A percentile compares a stretch with the other conserved stretches of the same genome.
phyloP scores from a whole-genome alignment of 495 filamentous ascomycete species.

The Xylaria bambusicola region DNA sequence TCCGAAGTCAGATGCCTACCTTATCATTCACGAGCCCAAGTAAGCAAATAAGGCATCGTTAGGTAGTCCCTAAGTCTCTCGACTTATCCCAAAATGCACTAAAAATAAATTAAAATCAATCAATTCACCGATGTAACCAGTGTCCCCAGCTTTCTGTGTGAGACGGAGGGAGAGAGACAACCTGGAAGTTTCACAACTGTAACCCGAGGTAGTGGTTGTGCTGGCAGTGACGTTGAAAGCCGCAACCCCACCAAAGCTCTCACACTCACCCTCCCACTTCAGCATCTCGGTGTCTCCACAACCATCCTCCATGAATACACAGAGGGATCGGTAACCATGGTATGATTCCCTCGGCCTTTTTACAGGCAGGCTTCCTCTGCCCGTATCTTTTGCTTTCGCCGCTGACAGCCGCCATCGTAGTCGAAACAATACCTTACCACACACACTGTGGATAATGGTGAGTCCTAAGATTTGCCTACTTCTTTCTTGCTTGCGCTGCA shows the following conservation, averaged over 20 bases:
- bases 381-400: conserved; percentile 6
- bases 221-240: too few species aligned
- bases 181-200: too few species aligned
- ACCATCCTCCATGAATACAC: background rate
- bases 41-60: too few species aligned
- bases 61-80: too few species aligned
- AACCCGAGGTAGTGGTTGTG: too few species aligned
- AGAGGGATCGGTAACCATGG: conserved; percentile 44
- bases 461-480: conserved; percentile 20
- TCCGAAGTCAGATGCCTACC: too few species aligned
- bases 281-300: background rate
- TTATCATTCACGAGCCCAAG: too few species aligned
- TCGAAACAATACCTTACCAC: conserved; percentile 97
- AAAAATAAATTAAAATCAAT: too few species aligned
- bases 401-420: conserved; percentile 46
- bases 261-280: conserved; percentile 5
- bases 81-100: too few species aligned
- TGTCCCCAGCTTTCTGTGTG: too few species aligned
- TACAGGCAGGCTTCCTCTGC: background rate
- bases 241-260: conserved; percentile 27
- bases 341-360: conserved; percentile 20
- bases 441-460: conserved; percentile 86
- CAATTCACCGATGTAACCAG: too few species aligned
- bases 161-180: too few species aligned
- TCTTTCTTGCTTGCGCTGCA: background rate